These are phyloP conservation scores for Mitragyna speciosa DNA, from an alignment of 257 asterid genomes.

Conservation along the genomic window DNA sequence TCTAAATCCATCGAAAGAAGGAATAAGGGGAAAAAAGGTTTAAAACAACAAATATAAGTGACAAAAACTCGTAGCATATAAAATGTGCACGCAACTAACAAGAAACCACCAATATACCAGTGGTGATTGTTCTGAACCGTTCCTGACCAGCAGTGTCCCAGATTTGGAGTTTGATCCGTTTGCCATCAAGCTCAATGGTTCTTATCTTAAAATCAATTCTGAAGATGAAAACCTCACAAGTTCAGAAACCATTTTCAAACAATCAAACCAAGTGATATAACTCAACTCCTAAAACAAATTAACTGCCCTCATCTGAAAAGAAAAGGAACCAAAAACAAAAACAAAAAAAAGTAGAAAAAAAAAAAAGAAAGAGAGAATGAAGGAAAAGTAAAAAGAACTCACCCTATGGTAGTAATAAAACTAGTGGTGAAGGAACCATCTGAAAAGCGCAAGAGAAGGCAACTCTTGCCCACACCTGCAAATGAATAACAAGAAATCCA, in stretches of 20 bases:
- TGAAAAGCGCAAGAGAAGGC: conserved; percentile 44
- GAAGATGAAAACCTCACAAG: not conserved
- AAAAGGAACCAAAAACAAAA: too few species aligned
- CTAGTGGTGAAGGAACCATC: conserved; percentile 47
- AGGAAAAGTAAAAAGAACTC: too few species aligned
- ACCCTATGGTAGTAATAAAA: conserved; percentile 45
- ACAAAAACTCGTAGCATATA: not conserved
- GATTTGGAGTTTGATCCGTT: conserved; percentile 43
- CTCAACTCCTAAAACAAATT: not conserved
- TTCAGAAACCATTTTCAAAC: not conserved
- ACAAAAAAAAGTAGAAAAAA: too few species aligned
- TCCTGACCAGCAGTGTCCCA: conserved; percentile 53
- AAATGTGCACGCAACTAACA: not conserved
- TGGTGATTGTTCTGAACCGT: conserved; percentile 43
- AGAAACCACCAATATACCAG: conserved; percentile 25
- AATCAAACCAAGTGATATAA: conserved; percentile 1
- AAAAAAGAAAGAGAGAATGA: too few species aligned
- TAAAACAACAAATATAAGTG: not conserved
- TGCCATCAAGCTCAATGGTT: conserved; percentile 44
- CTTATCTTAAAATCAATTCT: conserved; percentile 40
- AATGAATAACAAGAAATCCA: not conserved
- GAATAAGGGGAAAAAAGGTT: not conserved
- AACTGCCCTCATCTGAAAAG: not conserved
- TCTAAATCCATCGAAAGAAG: not conserved
- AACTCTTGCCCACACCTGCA: conserved; percentile 49